phyloP scores from a whole-genome alignment of 2,329 filamentous ascomycete species.

The Aspergillus hortae region DNA sequence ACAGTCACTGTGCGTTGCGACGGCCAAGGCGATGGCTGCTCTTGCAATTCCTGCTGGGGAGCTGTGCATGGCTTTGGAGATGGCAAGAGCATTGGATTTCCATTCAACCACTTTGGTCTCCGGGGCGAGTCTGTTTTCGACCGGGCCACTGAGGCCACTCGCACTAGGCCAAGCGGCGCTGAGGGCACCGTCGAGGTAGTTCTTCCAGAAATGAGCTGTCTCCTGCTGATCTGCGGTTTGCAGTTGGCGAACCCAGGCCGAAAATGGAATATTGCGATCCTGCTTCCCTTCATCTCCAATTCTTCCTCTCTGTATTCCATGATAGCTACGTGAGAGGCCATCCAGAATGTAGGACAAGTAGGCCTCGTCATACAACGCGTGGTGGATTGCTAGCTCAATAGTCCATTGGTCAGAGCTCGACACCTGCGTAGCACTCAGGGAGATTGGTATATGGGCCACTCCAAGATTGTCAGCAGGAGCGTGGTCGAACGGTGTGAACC shows the following conservation, averaged over 20 bases:
- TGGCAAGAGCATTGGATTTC: not conserved
- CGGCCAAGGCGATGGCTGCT: conserved; percentile 3
- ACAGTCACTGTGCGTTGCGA: not conserved
- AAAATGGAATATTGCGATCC: not conserved
- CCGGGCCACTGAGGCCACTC: not conserved
- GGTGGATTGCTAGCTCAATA: conserved; percentile 2
- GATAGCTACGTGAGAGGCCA: not conserved
- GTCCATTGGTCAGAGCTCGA: not conserved
- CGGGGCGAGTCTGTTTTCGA: not conserved
- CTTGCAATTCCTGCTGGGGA: conserved; percentile 3
- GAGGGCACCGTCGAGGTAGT: not conserved
- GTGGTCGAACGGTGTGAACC: not conserved
- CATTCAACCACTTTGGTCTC: not conserved
- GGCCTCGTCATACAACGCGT: conserved; percentile 6
- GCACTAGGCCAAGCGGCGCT: not conserved
- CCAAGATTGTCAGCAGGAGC: not conserved
- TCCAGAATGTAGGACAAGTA: conserved; percentile 2
- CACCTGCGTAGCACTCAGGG: not conserved
- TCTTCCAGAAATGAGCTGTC: conserved; percentile 1
- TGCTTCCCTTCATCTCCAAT: no score
- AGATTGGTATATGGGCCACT: conserved; percentile 1
- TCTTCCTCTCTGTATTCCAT: not conserved
- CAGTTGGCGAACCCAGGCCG: conserved; percentile 1
- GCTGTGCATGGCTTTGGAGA: not conserved
- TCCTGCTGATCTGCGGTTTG: not conserved